A percentile compares a stretch with the other conserved stretches of the same genome.
Conservation (phyloP, 2,329 filamentous ascomycete species). For the Paraconiothyrium sp. region DNA sequence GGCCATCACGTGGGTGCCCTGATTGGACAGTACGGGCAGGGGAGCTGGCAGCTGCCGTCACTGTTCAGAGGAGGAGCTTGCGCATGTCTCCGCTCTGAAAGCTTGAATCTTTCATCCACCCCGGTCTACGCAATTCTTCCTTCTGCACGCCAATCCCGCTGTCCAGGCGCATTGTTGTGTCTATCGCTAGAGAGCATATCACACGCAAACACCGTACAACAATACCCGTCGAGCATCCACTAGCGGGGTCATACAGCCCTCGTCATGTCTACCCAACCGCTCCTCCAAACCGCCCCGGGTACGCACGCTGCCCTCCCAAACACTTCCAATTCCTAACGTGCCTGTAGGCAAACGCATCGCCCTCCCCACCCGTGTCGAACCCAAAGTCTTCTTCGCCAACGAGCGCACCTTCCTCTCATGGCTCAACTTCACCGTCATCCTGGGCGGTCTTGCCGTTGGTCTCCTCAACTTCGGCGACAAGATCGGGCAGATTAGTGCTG, state of each 20-base stretch:
- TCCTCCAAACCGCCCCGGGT: slow-evolving; percentile 94
- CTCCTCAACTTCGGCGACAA: slow-evolving; percentile 98
- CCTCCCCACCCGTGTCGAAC: slow-evolving; percentile 95
- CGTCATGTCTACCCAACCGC: slow-evolving; percentile 93
- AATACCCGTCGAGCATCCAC: neutral
- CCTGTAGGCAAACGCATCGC: slow-evolving; percentile 92
- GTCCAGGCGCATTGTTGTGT: neutral
- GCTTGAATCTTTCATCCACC: neutral
- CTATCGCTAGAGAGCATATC: neutral
- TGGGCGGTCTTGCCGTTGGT: slow-evolving; percentile 93
- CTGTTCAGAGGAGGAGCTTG: slow-evolving; percentile 7
- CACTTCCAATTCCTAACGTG: neutral
- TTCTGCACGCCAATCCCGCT: neutral
- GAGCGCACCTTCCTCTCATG: slow-evolving; percentile 98
- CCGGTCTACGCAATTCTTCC: neutral
- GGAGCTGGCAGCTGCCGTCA: slow-evolving; percentile 10
- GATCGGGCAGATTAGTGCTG: slow-evolving; percentile 91
- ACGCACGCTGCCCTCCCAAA: slow-evolving; percentile 42
- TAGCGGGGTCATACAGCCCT: slow-evolving; percentile 21
- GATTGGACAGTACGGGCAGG: slow-evolving; percentile 25
- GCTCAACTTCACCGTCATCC: slow-evolving; percentile 99
- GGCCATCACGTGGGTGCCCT: slow-evolving; percentile 36
- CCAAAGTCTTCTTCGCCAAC: slow-evolving; percentile 99
- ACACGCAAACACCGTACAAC: neutral
- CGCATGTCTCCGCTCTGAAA: neutral